Evolutionary conservation across 495 filamentous ascomycete genomes (phyloP), one percentile per base, ranked within the genome.

Genomic region (Daldinia grandis): DNA sequence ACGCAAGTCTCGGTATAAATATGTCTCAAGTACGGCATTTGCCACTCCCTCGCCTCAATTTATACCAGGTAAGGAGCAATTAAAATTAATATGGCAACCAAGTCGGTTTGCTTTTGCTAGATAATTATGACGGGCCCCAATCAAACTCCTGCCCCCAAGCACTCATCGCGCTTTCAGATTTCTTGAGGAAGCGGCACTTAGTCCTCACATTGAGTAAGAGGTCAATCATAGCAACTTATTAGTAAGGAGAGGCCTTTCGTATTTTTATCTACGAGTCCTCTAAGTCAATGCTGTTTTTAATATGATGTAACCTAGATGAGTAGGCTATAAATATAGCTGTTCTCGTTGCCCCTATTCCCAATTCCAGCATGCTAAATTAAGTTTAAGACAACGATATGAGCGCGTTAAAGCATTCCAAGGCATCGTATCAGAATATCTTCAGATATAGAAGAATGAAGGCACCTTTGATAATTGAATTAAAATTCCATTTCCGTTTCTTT

Each of bases 51-150:
- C 14, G 3, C 25, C 5, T 53, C 1, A 27, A 30, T 35, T 56
- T 19, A 3, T 17, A 14, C 17, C 0, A n/a, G 19, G 24, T 59
- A 42, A 28, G 5, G 10, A 59, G 37, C 15, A 59, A 44, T 59
- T 15, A 44, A 42, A 47, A 47, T 47, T 24, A 47, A 47, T 19
- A 47, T 47, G 8, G 21, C 21, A 30, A 53, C 5, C 24, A 53
- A 30, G 25, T 59, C 56, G 37, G 56, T 59, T 59, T 59, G 56
- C 56, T 44, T 59, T 59, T 31, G 35, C 19, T 17, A 1, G 15
- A 27, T 21, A 38, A 57, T 7, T 28, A 8, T n/a, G 31, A 24
- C 17, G 33, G 33, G 7, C 5, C 14, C 9, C 28, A 59, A 59
- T 59, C 56, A 59, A 59, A 59, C 56, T 31, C 21, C 37, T 28